Conservation (phyloP, 805 yeast species). For the Saturnispora ahearnii region DNA sequence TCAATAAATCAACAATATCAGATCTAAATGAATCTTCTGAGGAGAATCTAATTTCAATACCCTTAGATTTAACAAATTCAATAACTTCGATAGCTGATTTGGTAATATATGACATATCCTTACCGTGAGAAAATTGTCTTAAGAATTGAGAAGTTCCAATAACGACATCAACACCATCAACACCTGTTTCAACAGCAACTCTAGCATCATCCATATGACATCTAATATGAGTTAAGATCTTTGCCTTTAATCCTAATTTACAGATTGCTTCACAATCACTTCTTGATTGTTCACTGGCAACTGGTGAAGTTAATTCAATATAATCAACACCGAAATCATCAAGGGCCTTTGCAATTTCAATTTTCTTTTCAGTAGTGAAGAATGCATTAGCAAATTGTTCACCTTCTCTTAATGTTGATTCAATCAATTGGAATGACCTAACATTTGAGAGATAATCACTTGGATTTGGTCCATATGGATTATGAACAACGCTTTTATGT, state of each 20-base stretch:
- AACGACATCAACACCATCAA: slow-evolving; percentile 97
- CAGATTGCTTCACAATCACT: slow-evolving; percentile 96
- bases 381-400: slow-evolving; percentile 98
- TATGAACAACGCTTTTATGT: slow-evolving; percentile 27
- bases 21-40: slow-evolving; percentile 97
- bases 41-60: slow-evolving; percentile 92
- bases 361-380: slow-evolving; percentile 88
- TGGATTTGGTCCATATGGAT: slow-evolving; percentile 93
- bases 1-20: slow-evolving; percentile 88
- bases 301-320: slow-evolving; percentile 95
- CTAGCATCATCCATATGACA: slow-evolving; percentile 99
- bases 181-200: slow-evolving; percentile 97
- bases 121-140: slow-evolving; percentile 93
- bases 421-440: slow-evolving; percentile 79
- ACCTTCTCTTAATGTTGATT: slow-evolving; percentile 95
- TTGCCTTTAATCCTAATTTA: slow-evolving; percentile 91
- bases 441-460: slow-evolving; percentile 88
- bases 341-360: slow-evolving; percentile 92
- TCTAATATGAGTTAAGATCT: slow-evolving; percentile 91
- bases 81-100: slow-evolving; percentile 93
- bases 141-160: slow-evolving; percentile 95
- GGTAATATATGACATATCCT: slow-evolving; percentile 97
- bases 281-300: slow-evolving; percentile 91
- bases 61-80: slow-evolving; percentile 93
- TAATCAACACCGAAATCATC: slow-evolving; percentile 98